A percentile compares a stretch with the other conserved stretches of the same genome.
phyloP scores from a whole-genome alignment of 805 yeast species.

The Pichia heedii region DNA sequence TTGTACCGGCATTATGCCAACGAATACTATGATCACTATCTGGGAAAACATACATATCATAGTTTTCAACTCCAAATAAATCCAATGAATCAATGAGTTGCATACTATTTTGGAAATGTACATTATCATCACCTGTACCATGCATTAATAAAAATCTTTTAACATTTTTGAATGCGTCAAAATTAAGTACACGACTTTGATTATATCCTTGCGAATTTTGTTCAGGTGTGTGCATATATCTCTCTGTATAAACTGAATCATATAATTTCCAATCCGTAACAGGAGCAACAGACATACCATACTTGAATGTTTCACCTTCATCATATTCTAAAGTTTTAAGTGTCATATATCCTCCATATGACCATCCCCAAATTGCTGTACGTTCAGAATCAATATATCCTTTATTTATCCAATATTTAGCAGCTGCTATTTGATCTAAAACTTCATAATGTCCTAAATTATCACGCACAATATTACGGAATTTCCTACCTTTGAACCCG shows the following conservation, averaged over 20 bases:
- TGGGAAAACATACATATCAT: constrained; percentile 70
- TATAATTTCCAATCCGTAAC: constrained; percentile 91
- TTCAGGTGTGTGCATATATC: constrained; percentile 84
- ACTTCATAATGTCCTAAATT: constrained; percentile 77
- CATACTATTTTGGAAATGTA: constrained; percentile 84
- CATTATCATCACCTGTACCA: constrained; percentile 97
- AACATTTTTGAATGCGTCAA: constrained; percentile 43
- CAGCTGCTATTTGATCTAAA: constrained; percentile 80
- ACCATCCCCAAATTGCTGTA: constrained; percentile 96
- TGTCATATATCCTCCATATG: constrained; percentile 93
- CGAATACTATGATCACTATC: constrained; percentile 70
- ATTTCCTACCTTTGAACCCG: constrained; percentile 74
- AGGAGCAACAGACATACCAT: constrained; percentile 95
- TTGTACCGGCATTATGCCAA: constrained; percentile 62
- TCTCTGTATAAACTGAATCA: constrained; percentile 89
- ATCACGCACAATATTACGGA: constrained; percentile 74
- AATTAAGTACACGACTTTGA: constrained; percentile 48
- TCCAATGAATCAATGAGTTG: constrained; percentile 70
- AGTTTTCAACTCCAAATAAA: constrained; percentile 68
- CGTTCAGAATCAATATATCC: constrained; percentile 56
- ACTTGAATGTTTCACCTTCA: constrained; percentile 62
- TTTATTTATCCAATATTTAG: constrained; percentile 53
- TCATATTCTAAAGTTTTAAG: constrained; percentile 83
- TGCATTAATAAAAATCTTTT: constrained; percentile 81
- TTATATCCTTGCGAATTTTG: constrained; percentile 57